A percentile compares a stretch with the other conserved stretches of the same genome.
These are phyloP conservation scores for Eragrostis nindensis DNA, from an alignment of 176 grass and related monocot species.

Conservation along the genomic window DNA sequence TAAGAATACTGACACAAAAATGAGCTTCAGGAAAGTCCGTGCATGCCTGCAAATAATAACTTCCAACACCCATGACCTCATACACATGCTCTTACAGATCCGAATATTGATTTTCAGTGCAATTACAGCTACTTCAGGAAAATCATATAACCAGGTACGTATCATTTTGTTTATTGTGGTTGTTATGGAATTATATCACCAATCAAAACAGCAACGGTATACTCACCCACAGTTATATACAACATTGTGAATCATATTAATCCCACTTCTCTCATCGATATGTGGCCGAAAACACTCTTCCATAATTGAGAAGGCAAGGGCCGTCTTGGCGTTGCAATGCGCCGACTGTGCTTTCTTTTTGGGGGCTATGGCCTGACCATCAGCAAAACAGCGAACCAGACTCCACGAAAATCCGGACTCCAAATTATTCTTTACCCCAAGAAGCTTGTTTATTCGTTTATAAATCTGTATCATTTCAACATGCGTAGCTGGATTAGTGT, in stretches of 20 bases:
- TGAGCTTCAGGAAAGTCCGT: conserved; percentile 9
- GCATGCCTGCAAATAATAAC: conserved; percentile 4
- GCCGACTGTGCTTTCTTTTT: conserved; percentile 45
- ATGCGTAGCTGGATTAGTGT: conserved; percentile 8
- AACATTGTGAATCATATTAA: conserved; percentile 92
- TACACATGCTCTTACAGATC: neutral
- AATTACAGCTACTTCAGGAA: conserved; percentile 29
- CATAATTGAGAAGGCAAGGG: conserved; percentile 89
- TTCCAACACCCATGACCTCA: conserved; percentile 28
- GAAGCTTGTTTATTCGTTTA: conserved; percentile 67
- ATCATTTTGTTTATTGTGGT: conserved; percentile 18
- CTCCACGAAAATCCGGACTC: conserved; percentile 90
- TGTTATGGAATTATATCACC: conserved; percentile 11
- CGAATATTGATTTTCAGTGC: conserved; percentile 2
- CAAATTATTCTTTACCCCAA: conserved; percentile 84
- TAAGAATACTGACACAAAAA: neutral
- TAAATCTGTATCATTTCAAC: conserved; percentile 57
- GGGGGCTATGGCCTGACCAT: conserved; percentile 33
- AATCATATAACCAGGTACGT: conserved; percentile 20
- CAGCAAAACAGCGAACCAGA: conserved; percentile 76
- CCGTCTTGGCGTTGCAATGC: conserved; percentile 85
- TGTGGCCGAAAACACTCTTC: conserved; percentile 89
- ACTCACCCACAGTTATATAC: conserved; percentile 96
- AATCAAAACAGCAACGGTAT: conserved; percentile 25
- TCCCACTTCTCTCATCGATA: conserved; percentile 85